Evolutionary conservation across 306 rosid genomes (phyloP).

Genomic region (Clitoria ternatea): DNA sequence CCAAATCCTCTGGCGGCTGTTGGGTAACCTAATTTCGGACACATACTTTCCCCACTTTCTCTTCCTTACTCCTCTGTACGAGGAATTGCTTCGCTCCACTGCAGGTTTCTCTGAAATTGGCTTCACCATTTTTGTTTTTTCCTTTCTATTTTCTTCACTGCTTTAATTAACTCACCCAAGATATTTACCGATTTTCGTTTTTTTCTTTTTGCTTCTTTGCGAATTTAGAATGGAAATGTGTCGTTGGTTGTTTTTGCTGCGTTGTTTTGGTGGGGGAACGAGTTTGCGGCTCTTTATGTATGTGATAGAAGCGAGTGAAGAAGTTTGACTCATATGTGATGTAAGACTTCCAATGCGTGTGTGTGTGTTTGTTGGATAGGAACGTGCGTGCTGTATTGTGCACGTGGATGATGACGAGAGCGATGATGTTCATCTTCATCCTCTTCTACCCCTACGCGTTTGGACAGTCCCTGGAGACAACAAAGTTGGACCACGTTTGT

Average conservation of each 20-base stretch:
- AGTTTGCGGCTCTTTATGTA: constrained; percentile 15
- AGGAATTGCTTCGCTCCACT: constrained; percentile 16
- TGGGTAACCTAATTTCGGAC: constrained; percentile 77
- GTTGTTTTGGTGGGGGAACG: background rate
- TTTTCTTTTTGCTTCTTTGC: background rate
- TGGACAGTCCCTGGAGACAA: background rate
- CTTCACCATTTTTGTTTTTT: constrained; percentile 47
- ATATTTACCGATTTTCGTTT: background rate
- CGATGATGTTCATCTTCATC: background rate
- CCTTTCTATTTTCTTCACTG: no score
- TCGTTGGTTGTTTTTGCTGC: background rate
- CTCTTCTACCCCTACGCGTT: background rate
- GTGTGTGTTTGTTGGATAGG: no score
- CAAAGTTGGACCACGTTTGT: background rate
- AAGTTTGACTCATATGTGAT: constrained; percentile 16
- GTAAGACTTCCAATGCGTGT: constrained; percentile 41
- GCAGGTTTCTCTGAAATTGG: constrained; percentile 20
- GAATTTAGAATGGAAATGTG: background rate
- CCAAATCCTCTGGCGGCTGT: constrained; percentile 81
- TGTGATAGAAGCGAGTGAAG: constrained; percentile 19
- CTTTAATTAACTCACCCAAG: no score
- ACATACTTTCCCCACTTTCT: constrained; percentile 90
- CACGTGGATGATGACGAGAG: constrained; percentile 16
- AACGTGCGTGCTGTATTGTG: background rate
- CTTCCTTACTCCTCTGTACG: constrained; percentile 61